phyloP scores from a whole-genome alignment of 306 rosid species.

The Medicago lupulina region DNA sequence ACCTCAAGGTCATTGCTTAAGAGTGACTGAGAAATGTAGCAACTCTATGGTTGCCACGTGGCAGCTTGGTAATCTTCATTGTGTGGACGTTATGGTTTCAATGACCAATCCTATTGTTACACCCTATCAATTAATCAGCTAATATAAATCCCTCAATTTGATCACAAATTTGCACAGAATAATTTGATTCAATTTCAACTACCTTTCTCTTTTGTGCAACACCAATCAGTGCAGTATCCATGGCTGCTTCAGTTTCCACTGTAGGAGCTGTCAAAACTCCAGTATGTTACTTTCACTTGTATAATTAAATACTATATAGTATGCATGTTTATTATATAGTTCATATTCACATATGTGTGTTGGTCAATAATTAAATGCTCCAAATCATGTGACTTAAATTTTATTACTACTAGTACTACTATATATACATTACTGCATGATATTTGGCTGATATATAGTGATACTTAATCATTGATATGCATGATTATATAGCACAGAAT shows the following conservation, averaged over 20 bases:
- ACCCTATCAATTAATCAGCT: constrained; percentile 40
- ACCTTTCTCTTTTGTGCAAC: neutral
- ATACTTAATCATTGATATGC: neutral
- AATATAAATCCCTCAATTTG: constrained; percentile 60
- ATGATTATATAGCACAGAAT: neutral
- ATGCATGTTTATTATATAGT: no score
- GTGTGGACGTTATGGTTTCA: constrained; percentile 59
- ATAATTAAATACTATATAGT: neutral
- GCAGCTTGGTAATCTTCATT: constrained; percentile 59
- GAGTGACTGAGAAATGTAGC: constrained; percentile 31
- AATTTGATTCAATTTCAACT: constrained; percentile 21
- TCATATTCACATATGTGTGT: neutral
- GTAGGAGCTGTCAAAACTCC: constrained; percentile 76
- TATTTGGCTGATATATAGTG: no score
- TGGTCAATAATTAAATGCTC: neutral
- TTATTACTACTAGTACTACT: neutral
- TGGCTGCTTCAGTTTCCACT: constrained; percentile 91
- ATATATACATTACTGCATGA: neutral
- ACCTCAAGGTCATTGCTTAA: constrained; percentile 46
- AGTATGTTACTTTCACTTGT: constrained; percentile 43
- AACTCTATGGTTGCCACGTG: constrained; percentile 63
- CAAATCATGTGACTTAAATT: neutral
- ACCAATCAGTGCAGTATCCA: constrained; percentile 32
- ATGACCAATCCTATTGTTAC: constrained; percentile 55
- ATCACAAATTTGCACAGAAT: constrained; percentile 35